Conservation (phyloP, 2,329 filamentous ascomycete genomes). For the Colletotrichum sp. region DNA sequence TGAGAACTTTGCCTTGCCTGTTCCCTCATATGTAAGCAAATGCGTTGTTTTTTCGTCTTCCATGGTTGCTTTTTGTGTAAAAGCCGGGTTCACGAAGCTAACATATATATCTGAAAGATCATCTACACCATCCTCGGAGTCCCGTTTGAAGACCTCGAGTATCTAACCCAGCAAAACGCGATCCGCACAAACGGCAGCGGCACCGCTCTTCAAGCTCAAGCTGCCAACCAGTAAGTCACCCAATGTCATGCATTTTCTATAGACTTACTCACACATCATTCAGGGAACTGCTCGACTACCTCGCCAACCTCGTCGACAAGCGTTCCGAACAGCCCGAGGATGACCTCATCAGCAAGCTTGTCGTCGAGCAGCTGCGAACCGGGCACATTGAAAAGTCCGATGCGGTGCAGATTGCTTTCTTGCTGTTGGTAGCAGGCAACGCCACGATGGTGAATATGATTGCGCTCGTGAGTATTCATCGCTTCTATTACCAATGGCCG, state of each 20-base stretch:
- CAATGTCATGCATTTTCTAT: neutral
- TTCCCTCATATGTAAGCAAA: conserved; percentile 48
- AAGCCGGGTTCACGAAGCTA: neutral
- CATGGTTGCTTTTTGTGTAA: neutral
- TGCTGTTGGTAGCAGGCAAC: conserved; percentile 56
- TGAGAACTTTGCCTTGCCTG: conserved; percentile 49
- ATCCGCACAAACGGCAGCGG: conserved; percentile 52
- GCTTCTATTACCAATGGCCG: too few relatives aligned
- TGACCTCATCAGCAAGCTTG: conserved; percentile 51
- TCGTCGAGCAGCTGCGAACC: conserved; percentile 39
- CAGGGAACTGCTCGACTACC: conserved; percentile 49
- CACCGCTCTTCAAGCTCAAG: conserved; percentile 49
- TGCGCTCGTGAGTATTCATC: conserved; percentile 36
- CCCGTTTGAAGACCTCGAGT: conserved; percentile 50
- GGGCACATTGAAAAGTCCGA: conserved; percentile 43
- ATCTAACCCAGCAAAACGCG: conserved; percentile 49
- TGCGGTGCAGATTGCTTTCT: conserved; percentile 51
- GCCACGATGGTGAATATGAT: conserved; percentile 60
- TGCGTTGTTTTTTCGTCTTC: fast-evolving
- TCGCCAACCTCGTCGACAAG: conserved; percentile 46
- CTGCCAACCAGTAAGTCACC: conserved; percentile 42
- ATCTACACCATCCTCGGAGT: conserved; percentile 56
- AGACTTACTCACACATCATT: neutral
- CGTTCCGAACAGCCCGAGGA: conserved; percentile 42
- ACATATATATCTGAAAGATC: conserved; percentile 32